Evolutionary conservation across 176 grass and related monocot genomes (phyloP).

Genomic region (Ampelocalamus luodianensis): DNA sequence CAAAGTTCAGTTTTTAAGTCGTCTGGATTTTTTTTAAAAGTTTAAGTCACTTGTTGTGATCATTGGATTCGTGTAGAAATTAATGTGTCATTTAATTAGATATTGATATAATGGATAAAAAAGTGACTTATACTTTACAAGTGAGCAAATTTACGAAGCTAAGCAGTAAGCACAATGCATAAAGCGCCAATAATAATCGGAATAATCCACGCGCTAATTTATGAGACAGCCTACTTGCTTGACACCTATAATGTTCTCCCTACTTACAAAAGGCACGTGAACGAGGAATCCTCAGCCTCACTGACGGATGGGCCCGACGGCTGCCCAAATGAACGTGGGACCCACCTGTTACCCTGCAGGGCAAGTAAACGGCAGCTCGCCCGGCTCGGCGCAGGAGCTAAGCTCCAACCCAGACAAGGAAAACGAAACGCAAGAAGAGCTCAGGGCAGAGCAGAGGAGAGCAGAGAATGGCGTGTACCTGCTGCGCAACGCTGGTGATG

Average conservation of each 20-base stretch:
- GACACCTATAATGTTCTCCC: neutral
- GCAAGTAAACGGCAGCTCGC: neutral
- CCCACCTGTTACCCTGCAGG: neutral
- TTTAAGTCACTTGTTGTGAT: too few species aligned
- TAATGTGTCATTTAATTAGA: too few species aligned
- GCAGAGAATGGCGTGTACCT: constrained; percentile 42
- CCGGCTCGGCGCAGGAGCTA: constrained; percentile 16
- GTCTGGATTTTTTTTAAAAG: neutral
- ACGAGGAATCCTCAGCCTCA: neutral
- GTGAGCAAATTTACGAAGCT: neutral
- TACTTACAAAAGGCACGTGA: too few species aligned
- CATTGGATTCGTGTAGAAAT: too few species aligned
- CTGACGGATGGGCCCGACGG: neutral
- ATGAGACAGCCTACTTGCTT: neutral
- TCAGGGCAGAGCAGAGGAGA: neutral
- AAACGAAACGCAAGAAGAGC: neutral
- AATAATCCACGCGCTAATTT: neutral
- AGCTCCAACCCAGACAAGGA: neutral
- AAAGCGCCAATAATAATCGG: neutral
- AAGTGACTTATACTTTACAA: too few species aligned
- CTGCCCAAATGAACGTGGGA: neutral
- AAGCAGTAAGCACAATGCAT: neutral
- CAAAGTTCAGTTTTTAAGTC: neutral
- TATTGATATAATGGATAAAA: too few species aligned
- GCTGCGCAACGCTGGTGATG: constrained; percentile 90